Conservation (phyloP, 106 monocot genomes). For the Amphibolis antarctica region DNA sequence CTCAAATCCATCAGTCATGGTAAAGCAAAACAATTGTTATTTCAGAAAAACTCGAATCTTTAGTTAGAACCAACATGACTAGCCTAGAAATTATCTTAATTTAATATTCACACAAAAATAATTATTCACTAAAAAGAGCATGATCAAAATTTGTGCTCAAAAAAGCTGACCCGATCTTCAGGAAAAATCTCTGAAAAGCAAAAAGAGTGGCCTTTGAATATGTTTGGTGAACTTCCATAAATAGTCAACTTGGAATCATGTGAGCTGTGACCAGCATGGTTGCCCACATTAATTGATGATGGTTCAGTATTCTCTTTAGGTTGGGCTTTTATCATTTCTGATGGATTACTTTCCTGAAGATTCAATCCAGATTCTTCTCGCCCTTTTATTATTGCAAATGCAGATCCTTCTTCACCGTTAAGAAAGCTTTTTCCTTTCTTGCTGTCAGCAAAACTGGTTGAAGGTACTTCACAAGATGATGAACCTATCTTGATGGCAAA, state of each 20-base stretch:
- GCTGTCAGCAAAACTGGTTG: constrained; percentile 15
- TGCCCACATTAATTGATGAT: constrained; percentile 5
- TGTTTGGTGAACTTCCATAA: constrained; percentile 24
- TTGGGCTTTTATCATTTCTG: constrained; percentile 21
- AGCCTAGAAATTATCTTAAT: neutral
- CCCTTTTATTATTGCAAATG: constrained; percentile 13
- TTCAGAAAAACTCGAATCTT: neutral
- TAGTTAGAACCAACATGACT: neutral
- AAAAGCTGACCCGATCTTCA: constrained; percentile 38
- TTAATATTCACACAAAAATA: neutral
- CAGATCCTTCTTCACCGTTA: constrained; percentile 6
- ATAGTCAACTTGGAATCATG: constrained; percentile 14
- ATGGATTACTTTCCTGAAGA: constrained; percentile 4
- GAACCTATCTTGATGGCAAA: constrained; percentile 23
- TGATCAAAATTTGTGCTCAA: neutral
- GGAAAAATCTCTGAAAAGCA: constrained; percentile 82
- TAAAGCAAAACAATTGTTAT: neutral
- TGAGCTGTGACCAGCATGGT: constrained; percentile 3
- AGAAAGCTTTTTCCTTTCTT: constrained; percentile 25
- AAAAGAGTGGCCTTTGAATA: constrained; percentile 60
- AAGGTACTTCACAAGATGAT: constrained; percentile 12
- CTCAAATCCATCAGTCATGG: neutral
- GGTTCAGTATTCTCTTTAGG: constrained; percentile 10
- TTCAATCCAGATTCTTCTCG: constrained; percentile 22
- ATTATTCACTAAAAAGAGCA: neutral